Conservation (phyloP, 2,329 filamentous ascomycete species). For the Beauveria sp. region DNA sequence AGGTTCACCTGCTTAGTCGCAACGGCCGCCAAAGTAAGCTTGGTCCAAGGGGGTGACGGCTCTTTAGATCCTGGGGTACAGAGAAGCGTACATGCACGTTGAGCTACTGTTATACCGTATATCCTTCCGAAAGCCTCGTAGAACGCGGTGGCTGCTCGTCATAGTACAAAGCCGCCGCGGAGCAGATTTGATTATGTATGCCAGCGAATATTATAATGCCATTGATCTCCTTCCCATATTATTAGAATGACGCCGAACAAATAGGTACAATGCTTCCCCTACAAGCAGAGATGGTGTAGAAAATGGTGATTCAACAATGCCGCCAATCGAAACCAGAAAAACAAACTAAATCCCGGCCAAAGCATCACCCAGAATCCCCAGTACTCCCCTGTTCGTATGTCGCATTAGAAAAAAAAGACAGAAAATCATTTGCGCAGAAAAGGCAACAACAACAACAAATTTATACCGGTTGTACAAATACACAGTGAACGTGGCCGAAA, state of each 20-base stretch:
- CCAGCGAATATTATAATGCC: constrained; percentile 2
- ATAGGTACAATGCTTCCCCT: background rate
- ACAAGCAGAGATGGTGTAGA: background rate
- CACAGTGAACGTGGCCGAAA: background rate
- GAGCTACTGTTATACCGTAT: too few relatives aligned
- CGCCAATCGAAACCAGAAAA: constrained; percentile 2
- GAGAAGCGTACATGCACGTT: too few relatives aligned
- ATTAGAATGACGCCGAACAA: background rate
- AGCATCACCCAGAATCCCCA: background rate
- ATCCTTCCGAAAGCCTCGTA: background rate
- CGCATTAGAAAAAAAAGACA: constrained; percentile 5
- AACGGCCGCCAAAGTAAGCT: too few relatives aligned
- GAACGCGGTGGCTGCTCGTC: background rate
- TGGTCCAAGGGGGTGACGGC: too few relatives aligned
- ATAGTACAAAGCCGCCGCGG: background rate
- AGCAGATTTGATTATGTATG: background rate
- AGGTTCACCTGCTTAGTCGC: too few relatives aligned
- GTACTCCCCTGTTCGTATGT: constrained; percentile 7
- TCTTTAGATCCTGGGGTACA: too few relatives aligned
- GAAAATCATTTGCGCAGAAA: background rate
- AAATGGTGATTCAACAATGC: background rate
- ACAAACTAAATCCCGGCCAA: background rate
- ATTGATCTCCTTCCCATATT: background rate
- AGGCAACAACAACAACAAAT: background rate
- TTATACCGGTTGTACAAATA: constrained; percentile 11